Base-by-base conservation (phyloP, 495 filamentous ascomycete genomes). In the Hypoxylon fuscum region DNA sequence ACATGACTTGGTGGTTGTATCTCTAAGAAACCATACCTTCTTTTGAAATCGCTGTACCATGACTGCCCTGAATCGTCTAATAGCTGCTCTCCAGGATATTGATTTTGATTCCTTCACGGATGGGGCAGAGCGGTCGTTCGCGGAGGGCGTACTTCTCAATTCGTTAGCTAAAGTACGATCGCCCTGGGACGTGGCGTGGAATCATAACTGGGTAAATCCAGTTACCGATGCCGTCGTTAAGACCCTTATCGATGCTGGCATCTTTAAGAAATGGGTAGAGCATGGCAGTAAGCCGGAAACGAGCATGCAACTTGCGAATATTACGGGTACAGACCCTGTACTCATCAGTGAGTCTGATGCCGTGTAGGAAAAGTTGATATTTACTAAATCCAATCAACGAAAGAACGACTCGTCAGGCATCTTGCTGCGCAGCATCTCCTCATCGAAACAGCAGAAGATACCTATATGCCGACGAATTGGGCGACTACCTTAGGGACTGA, bases 201-300 rank as follows among this genome's bases (percentile, higher is more conserved):
- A 48, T 9, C 51, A 62, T 7, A 49, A 42, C 12, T 62, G 52
- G 32, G 51, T 48, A 12, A 48, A 48, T 34, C 32, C 42, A 3
- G n/a, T 23, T 11, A 57, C 44, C 34, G 18, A 57, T 15, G 54
- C 5, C 12, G 32, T 60, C n/a, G 55, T 64, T 35, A 65, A 70
- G 55, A 66, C 61, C 22, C 60, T 64, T 37, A 68, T 70, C 48
- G 68, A 72, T 25, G 46, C 59, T 7, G 70, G 70, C 31, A 52
- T 72, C 25, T 72, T 70, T 18, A 62, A 44, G 35, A 64, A 65
- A 32, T 72, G 70, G 70, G 64, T 48, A 11, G 62, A 53, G 9
- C 46, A 45, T 23, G 49, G 55, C 10, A 62, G 49, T 15, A 63
- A 64, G 20, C 48, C 57, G 27, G 56, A 66, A 4, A 66, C 68